phyloP scores from a whole-genome alignment of 2,329 filamentous ascomycete species.

The Talaromyces marneffei region DNA sequence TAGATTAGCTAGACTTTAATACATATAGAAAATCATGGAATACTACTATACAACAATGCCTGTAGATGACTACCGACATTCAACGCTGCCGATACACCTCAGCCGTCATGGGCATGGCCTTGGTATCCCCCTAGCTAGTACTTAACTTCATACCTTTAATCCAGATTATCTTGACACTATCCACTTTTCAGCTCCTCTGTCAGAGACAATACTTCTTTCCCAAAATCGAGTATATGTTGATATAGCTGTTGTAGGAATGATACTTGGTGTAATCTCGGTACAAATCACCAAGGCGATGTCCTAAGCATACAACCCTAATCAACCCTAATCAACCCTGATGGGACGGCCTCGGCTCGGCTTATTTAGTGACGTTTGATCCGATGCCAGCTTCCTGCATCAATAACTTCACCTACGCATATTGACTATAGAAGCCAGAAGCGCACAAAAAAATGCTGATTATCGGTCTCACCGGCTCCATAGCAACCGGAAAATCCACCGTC shows the following conservation, averaged over 20 bases:
- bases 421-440: no score
- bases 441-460: constrained; percentile 73
- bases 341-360: neutral
- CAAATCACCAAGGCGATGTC: neutral
- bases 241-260: no score
- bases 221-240: neutral
- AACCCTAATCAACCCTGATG: neutral
- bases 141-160: neutral
- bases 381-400: neutral
- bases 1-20: neutral
- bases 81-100: no score
- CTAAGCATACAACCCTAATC: no score
- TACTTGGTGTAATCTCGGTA: no score
- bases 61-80: neutral
- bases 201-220: neutral
- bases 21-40: neutral
- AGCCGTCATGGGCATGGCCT: neutral
- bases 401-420: no score
- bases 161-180: neutral
- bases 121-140: neutral
- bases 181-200: neutral
- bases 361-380: neutral
- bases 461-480: constrained; percentile 92
- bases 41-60: neutral
- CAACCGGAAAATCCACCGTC: constrained; percentile 96